Evolutionary conservation across 2,329 filamentous ascomycete species (phyloP).

Genomic region (Colletotrichum incanum): DNA sequence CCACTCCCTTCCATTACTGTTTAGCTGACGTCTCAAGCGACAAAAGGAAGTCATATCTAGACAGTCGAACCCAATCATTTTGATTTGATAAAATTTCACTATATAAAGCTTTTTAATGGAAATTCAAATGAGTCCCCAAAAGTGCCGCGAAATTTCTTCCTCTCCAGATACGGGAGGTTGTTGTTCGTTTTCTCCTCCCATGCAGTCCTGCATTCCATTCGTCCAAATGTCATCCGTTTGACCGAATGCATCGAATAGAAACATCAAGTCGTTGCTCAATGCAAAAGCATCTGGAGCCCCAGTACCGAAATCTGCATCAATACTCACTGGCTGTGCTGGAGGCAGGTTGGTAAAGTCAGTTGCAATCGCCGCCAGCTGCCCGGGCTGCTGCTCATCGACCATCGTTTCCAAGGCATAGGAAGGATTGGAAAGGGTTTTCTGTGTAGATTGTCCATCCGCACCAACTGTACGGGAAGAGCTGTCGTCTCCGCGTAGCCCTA

Average conservation of each 20-base stretch:
- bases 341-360: not conserved
- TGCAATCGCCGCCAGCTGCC: not conserved
- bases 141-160: conserved; percentile 51
- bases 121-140: conserved; percentile 51
- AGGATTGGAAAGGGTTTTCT: not conserved
- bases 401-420: conserved; percentile 25
- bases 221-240: conserved; percentile 38
- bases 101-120: too few relatives aligned
- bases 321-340: not conserved
- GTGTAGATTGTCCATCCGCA: too few relatives aligned
- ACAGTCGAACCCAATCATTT: not conserved
- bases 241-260: conserved; percentile 54
- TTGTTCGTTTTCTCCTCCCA: conserved; percentile 11
- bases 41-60: not conserved
- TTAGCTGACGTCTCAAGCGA: not conserved
- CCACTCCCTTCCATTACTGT: too few relatives aligned
- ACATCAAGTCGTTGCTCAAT: conserved; percentile 54
- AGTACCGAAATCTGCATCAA: conserved; percentile 11
- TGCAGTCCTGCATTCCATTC: conserved; percentile 12
- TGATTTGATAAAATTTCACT: not conserved
- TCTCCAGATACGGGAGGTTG: conserved; percentile 40
- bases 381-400: not conserved
- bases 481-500: conserved; percentile 45
- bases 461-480: not conserved
- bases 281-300: conserved; percentile 52